Conservation (phyloP, 306 rosid species). For the Vicia villosa region DNA sequence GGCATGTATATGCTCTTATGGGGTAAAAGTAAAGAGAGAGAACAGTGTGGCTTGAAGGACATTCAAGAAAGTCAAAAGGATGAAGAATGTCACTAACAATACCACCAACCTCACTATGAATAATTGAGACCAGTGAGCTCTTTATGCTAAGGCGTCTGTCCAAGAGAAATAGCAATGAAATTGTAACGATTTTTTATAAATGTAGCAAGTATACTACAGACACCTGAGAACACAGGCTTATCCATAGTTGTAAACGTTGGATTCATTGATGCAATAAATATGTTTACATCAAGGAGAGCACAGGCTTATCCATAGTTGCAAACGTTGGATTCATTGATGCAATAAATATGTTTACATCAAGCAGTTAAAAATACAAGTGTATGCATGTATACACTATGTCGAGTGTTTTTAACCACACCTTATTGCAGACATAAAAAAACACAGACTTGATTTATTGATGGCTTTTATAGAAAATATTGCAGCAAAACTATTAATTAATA, state of each 20-base stretch:
- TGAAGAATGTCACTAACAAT: constrained; percentile 38
- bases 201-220: neutral
- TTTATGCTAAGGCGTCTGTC: neutral
- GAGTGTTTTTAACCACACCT: too few species aligned
- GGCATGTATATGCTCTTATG: constrained; percentile 81
- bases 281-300: neutral
- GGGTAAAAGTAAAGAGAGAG: constrained; percentile 71
- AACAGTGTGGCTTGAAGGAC: constrained; percentile 37
- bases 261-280: neutral
- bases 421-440: neutral
- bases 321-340: neutral
- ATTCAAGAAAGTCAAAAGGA: constrained; percentile 45
- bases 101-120: constrained; percentile 14
- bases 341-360: neutral
- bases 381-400: too few species aligned
- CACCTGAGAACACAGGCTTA: neutral
- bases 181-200: neutral
- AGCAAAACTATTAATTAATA: neutral
- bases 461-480: neutral
- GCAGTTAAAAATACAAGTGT: neutral
- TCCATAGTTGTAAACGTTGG: neutral
- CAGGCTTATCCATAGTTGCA: neutral
- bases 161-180: neutral
- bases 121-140: neutral
- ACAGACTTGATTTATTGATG: neutral